Base-by-base conservation (phyloP, 139 green algal species). In the Closterium sp. region DNA sequence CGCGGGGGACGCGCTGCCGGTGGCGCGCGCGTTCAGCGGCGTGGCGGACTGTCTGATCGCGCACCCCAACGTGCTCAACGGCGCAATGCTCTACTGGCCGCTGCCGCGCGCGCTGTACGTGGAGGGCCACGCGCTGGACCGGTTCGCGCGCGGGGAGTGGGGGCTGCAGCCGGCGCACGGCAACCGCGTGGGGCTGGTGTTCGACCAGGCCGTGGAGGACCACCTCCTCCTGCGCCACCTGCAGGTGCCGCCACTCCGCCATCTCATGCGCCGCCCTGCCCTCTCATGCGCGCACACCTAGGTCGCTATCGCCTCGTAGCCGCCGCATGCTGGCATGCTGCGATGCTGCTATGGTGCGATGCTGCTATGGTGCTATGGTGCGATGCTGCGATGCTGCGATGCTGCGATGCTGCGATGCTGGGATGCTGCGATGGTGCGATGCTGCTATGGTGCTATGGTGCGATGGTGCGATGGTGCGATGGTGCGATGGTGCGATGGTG, bases 11-110 rank as follows among this genome's bases (percentile, higher is more conserved):
- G 92, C 91, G 19, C 91, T 95, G 23, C 91, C 92, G 21, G 92
- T 94, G 43, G 92, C 92, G 2, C 92, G 92, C 30, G 87, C 92
- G 33, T 30, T 94, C 30, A 88, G 32, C n/a, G 33, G 86, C 30
- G 31, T 88, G 21, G 92, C 88, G 30, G 92, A 94, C 33, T 34
- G 92, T 34, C 33, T 94, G 33, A 85, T 94, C 34, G 95, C 92
- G 9, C 92, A 94, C 86, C 92, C 92, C 33, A 94, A 94, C 83
- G 91, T 94, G 86, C 33, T 94, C 21, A 94, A 94, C 55, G 92
- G 92, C 10, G 92, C 92, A 25, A 94, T 94, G 92, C 84, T 94
- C 31, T 94, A 94, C 36, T 94, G 92, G 92, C 92, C 92, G n/a
- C 91, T 95, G n/a, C 34, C 69, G 23, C 95, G 95, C 92, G 33